Conservation (phyloP, 176 grass and related monocot species). For the Dactylis glomerata region DNA sequence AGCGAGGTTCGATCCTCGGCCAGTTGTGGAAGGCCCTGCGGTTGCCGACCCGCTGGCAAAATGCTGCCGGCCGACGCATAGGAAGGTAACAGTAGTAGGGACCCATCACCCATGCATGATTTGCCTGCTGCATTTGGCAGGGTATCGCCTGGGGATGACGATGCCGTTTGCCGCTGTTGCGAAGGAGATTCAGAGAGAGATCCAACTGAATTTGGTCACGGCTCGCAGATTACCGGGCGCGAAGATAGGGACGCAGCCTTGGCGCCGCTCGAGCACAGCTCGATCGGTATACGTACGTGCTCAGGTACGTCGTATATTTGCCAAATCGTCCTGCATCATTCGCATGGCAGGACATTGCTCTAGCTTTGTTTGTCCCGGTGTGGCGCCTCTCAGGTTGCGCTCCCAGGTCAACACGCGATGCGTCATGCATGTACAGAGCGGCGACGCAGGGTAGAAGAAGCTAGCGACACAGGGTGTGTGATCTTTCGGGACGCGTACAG, state of each 20-base stretch:
- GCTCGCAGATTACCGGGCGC: too few relatives aligned
- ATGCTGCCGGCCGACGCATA: neutral
- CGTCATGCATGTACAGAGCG: neutral
- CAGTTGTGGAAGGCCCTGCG: neutral
- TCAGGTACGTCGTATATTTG: neutral
- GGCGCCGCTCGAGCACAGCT: too few relatives aligned
- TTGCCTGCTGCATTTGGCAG: neutral
- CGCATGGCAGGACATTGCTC: neutral
- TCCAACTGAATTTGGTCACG: neutral
- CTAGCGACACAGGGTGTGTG: too few relatives aligned
- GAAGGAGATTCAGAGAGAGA: neutral
- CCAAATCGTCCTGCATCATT: neutral
- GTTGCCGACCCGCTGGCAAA: neutral
- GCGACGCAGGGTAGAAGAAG: conserved; percentile 24
- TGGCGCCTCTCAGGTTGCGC: too few relatives aligned
- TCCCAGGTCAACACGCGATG: conserved; percentile 24
- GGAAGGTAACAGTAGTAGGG: neutral
- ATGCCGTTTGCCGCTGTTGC: neutral
- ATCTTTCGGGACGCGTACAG: too few relatives aligned
- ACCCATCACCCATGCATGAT: neutral
- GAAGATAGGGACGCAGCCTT: neutral
- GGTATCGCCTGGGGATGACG: neutral
- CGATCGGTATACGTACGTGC: neutral
- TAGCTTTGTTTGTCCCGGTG: conserved; percentile 5
- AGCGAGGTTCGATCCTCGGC: neutral